Evolutionary conservation across 2,329 filamentous ascomycete genomes (phyloP).

Genomic region (Arthrobotrys sinensis): DNA sequence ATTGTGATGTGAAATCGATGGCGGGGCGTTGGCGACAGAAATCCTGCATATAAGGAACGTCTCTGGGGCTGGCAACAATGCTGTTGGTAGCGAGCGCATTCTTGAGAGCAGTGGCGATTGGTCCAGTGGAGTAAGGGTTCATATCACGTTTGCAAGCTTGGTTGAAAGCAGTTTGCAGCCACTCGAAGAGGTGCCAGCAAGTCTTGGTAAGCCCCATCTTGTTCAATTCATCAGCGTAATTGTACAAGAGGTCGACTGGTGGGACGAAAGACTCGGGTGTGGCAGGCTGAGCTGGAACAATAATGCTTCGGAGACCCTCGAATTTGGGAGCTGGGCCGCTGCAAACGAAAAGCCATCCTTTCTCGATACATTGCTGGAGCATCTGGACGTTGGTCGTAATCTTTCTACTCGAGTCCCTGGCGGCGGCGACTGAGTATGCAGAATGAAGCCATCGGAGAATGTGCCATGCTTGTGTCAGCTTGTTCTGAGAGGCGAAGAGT

Average conservation of each 20-base stretch:
- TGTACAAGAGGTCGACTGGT: slow-evolving; percentile 58
- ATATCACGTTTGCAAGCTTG: slow-evolving; percentile 60
- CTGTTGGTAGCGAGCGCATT: slow-evolving; percentile 50
- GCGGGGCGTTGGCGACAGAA: slow-evolving; percentile 48
- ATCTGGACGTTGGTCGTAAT: slow-evolving; percentile 57
- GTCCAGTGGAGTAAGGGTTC: slow-evolving; percentile 60
- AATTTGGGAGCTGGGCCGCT: slow-evolving; percentile 55
- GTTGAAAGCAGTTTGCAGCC: slow-evolving; percentile 59
- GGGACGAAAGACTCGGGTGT: slow-evolving; percentile 56
- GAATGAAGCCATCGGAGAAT: slow-evolving; percentile 58
- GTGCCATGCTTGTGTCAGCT: slow-evolving; percentile 55
- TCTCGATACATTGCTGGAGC: slow-evolving; percentile 60
- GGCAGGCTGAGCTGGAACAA: slow-evolving; percentile 40
- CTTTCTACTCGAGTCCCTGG: slow-evolving; percentile 55
- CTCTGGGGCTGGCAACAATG: slow-evolving; percentile 56
- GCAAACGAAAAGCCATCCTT: slow-evolving; percentile 60
- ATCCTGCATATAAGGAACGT: slow-evolving; percentile 59
- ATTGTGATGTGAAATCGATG: slow-evolving; percentile 52
- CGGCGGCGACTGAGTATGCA: slow-evolving; percentile 48
- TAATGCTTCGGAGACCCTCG: slow-evolving; percentile 50
- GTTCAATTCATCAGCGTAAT: slow-evolving; percentile 59
- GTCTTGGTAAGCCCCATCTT: slow-evolving; percentile 59
- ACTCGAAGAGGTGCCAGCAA: slow-evolving; percentile 61
- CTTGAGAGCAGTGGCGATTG: slow-evolving; percentile 57
- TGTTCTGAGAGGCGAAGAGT: slow-evolving; percentile 59